Evolutionary conservation across 2,329 filamentous ascomycete species (phyloP), one percentile per base, ranked within the genome.

Genomic region (Arthroderma sp.): DNA sequence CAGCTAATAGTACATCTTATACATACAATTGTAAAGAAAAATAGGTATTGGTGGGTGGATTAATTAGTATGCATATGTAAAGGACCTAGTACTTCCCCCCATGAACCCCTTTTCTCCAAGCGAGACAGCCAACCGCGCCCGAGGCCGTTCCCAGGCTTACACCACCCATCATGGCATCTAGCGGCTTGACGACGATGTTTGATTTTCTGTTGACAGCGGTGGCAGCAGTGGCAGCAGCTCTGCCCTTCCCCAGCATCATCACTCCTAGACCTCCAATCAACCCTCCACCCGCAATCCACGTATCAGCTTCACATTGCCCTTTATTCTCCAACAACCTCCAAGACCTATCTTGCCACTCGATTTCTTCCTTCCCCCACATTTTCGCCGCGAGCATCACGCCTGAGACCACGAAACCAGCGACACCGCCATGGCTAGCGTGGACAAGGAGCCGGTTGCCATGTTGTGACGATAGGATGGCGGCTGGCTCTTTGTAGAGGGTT

Each of bases 261-360:
- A 44, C 33, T 6, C 31, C 28, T 31, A 55, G 39, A 21, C 43
- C 58, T 21, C 58, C 55, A 8, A 59, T 35, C 21, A 55, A n/a
- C 15, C 55, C 55, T 21, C 58, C 55, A 9, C 7, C 38, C 3
- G 33, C 35, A 17, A 59, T 28, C 55, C 55, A 59, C 28, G 19
- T 41, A 52, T 59, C 55, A 21, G 54, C 37, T 39, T 59, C 49
- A 43, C 51, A 52, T 19, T 59, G 58, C 4, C 39, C 38, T 21
- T 51, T 54, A 35, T 51, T 59, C 33, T 52, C 58, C 25, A 59
- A 23, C 38, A 59, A 41, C 25, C 49, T 23, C 58, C 58, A 59
- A 4, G 58, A 37, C 15, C 58, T 55, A 28, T 59, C 58, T 37
- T 59, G 44, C 58, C 58, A 59, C 38, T 59, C 57, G 15, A 59